phyloP scores from a whole-genome alignment of 179 eudicot species.

The Camellia oleifera region DNA sequence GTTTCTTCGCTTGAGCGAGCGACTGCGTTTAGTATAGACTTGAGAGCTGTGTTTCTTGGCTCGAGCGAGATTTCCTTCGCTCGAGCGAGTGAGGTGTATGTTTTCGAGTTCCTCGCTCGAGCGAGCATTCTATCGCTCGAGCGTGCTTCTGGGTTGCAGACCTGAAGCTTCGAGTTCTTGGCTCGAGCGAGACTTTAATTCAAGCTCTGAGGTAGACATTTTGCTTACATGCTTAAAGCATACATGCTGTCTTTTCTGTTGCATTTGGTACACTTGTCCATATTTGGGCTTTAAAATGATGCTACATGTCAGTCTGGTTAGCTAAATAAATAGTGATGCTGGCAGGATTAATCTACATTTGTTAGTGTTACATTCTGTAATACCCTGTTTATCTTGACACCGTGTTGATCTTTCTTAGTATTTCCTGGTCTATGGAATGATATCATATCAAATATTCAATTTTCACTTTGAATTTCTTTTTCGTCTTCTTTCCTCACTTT shows the following conservation, averaged over 20 bases:
- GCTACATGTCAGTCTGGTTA: background rate
- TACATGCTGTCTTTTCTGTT: conserved; percentile 9
- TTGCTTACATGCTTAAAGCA: conserved; percentile 12
- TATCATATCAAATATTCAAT: background rate
- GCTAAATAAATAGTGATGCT: background rate
- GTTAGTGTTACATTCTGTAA: background rate
- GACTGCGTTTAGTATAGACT: too few relatives aligned
- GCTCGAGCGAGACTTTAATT: conserved; percentile 3
- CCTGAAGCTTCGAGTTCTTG: too few relatives aligned
- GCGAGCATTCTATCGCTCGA: too few relatives aligned
- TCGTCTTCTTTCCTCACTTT: background rate
- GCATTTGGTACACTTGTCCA: background rate
- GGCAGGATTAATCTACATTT: background rate
- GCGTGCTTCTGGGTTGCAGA: too few relatives aligned
- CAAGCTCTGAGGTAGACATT: conserved; percentile 73
- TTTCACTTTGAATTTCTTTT: background rate
- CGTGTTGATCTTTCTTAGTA: background rate
- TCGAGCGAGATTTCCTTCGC: too few relatives aligned
- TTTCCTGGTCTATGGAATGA: background rate
- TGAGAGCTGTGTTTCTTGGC: too few relatives aligned
- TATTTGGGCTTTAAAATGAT: background rate
- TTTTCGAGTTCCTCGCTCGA: too few relatives aligned
- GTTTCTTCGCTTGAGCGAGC: too few relatives aligned
- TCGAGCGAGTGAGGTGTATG: too few relatives aligned
- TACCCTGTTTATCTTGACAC: background rate